Base-by-base conservation (phyloP, 495 filamentous ascomycete genomes). In the Lepidopterella palustris region DNA sequence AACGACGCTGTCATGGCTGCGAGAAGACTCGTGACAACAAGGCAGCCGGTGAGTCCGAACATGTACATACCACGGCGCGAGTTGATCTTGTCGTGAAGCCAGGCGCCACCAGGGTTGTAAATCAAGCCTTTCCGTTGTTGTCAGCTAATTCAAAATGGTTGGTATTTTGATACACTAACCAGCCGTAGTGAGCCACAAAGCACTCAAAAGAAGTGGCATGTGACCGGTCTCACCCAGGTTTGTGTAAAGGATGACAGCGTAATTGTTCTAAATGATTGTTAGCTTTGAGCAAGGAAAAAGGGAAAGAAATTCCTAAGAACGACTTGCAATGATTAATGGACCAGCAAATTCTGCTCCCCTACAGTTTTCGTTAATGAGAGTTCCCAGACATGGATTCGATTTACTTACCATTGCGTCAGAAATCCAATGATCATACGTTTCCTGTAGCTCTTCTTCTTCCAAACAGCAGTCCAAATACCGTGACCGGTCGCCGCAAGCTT, bases 1-100 rank as follows among this genome's bases (percentile, higher is more conserved):
- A 51, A 69, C 18, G 57, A 11, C 5, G 64, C 57, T 25, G 60
- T 51, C 55, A 58, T 50, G 25, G 42, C 40, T 26, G 55, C 55
- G 20, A 53, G 20, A 5, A 53, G 50, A 29, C 25, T 29, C 5
- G 31, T 45, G 24, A 32, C 45, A 10, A 56, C n/a, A 6, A 42
- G 53, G 25, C 29, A 56, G 11, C 53, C 53, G 6, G n/a, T 11
- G 2, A 39, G 39, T 6, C 45, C 25, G 56, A 52, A 51, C 27
- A 59, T 59, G 47, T 39, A 59, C 45, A 59, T 35, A 3, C 45
- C 24, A n/a, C 56, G 56, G 1, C 45, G 45, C 20, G 32, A 51
- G 31, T 40, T 40, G 56, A 59, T 23, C 28, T 52, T 51, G 56
- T 59, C 56, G 45, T 31, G 45, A 9, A 58, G 23, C 56, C 23